These are phyloP conservation scores for Panellus pusillus DNA, from an alignment of 768 basidiomycete species.

Conservation along the genomic window DNA sequence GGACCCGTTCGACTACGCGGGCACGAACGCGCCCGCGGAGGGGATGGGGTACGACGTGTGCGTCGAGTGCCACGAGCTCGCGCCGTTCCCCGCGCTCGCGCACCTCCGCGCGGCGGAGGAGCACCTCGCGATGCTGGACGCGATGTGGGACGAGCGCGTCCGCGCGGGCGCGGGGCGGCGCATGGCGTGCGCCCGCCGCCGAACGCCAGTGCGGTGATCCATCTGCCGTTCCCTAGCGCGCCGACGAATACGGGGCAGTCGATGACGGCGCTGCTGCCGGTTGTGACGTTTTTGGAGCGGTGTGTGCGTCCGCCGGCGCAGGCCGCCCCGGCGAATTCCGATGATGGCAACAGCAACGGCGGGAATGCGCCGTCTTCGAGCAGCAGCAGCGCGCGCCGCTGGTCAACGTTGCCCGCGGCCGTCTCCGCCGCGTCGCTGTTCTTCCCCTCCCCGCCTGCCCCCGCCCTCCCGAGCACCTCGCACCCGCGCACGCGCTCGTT, in stretches of 20 bases:
- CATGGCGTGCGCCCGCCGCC: slow-evolving; percentile 57
- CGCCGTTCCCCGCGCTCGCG: slow-evolving; percentile 66
- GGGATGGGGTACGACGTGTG: slow-evolving; percentile 81
- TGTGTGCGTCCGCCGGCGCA: slow-evolving; percentile 51
- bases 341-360: neutral
- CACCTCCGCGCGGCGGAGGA: slow-evolving; percentile 77
- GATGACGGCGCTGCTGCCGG: slow-evolving; percentile 58
- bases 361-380: neutral
- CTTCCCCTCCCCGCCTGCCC: slow-evolving; percentile 15
- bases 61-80: slow-evolving; percentile 83
- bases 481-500: slow-evolving; percentile 16
- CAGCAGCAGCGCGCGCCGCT: slow-evolving; percentile 5
- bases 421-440: slow-evolving; percentile 18
- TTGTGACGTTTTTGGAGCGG: slow-evolving; percentile 68
- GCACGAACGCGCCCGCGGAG: slow-evolving; percentile 43
- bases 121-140: slow-evolving; percentile 65
- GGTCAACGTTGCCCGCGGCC: slow-evolving; percentile 24
- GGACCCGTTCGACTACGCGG: slow-evolving; percentile 43
- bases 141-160: slow-evolving; percentile 56
- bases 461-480: neutral
- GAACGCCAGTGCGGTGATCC: slow-evolving; percentile 68
- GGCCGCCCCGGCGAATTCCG: slow-evolving; percentile 1
- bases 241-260: slow-evolving; percentile 54
- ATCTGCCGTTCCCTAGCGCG: slow-evolving; percentile 73
- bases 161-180: slow-evolving; percentile 12